These are phyloP conservation scores for Citrullus amarus DNA, from an alignment of 306 rosid species.

Conservation along the genomic window DNA sequence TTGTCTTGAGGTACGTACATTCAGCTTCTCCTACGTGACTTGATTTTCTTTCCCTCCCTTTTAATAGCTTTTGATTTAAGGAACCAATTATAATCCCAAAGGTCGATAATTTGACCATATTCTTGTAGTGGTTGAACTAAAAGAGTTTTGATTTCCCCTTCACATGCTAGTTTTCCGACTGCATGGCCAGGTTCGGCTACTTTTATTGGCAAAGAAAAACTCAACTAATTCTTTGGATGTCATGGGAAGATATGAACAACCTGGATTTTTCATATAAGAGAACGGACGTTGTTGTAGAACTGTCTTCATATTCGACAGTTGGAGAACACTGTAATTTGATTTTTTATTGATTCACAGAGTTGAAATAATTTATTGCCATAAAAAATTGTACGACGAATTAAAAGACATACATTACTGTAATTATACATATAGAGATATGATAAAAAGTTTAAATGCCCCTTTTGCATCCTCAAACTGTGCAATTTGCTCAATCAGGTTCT, in stretches of 20 bases:
- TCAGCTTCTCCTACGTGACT: not conserved
- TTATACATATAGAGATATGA: not conserved
- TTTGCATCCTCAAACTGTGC: not conserved
- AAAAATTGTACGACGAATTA: not conserved
- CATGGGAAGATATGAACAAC: not conserved
- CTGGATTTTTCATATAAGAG: not conserved
- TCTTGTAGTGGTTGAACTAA: too few species aligned
- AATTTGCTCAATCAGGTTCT: not conserved
- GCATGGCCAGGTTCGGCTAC: not conserved
- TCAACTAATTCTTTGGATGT: not conserved
- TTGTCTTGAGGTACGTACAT: conserved; percentile 42
- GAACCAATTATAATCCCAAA: too few species aligned
- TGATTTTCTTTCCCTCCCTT: not conserved
- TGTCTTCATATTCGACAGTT: not conserved
- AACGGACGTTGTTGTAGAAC: not conserved
- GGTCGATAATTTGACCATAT: not conserved
- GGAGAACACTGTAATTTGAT: not conserved
- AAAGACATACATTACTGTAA: not conserved
- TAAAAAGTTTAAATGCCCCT: not conserved
- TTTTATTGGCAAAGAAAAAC: not conserved
- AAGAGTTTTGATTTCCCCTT: too few species aligned
- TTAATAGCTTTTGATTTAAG: too few species aligned
- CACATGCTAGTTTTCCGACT: not conserved
- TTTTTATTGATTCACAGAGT: not conserved
- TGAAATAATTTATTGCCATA: not conserved